These are phyloP conservation scores for Phalaenopsis aphrodite DNA, from an alignment of 106 monocot genomes.

Conservation along the genomic window DNA sequence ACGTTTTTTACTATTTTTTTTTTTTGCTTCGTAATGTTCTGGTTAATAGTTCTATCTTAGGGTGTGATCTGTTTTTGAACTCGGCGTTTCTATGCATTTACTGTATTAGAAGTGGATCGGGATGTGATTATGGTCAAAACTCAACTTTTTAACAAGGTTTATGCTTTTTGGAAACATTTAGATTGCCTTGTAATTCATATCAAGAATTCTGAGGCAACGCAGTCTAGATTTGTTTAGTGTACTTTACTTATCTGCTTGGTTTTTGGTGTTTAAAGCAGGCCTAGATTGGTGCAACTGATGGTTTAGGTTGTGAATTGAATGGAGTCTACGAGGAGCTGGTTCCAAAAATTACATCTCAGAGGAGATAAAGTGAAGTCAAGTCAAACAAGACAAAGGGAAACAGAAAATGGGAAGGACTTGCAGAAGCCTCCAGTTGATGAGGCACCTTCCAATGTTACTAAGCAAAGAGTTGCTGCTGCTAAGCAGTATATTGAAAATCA, in stretches of 20 bases:
- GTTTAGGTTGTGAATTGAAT: slow-evolving; percentile 33
- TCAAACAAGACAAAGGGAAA: slow-evolving; percentile 44
- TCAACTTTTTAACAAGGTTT: neutral
- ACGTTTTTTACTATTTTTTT: neutral
- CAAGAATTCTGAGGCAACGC: neutral
- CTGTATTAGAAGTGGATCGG: neutral
- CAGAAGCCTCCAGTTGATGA: slow-evolving; percentile 75
- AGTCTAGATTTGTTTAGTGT: neutral
- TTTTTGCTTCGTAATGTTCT: too few relatives aligned
- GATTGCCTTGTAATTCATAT: neutral
- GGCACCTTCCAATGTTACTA: slow-evolving; percentile 73
- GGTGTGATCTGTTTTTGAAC: neutral
- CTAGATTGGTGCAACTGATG: slow-evolving; percentile 15
- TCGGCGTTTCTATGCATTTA: neutral
- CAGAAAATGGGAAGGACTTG: slow-evolving; percentile 33
- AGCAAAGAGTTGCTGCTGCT: slow-evolving; percentile 89
- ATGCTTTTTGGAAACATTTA: neutral
- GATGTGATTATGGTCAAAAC: neutral
- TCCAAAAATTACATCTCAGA: slow-evolving; percentile 65
- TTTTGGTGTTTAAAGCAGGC: neutral
- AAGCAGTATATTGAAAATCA: slow-evolving; percentile 96
- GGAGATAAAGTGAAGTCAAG: slow-evolving; percentile 58
- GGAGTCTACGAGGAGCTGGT: slow-evolving; percentile 94
- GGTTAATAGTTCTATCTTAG: neutral
- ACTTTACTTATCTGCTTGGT: neutral